A percentile compares a stretch with the other conserved stretches of the same genome.
Conservation (phyloP, 2,329 filamentous ascomycete genomes). For the Parafenestella ontariensis region DNA sequence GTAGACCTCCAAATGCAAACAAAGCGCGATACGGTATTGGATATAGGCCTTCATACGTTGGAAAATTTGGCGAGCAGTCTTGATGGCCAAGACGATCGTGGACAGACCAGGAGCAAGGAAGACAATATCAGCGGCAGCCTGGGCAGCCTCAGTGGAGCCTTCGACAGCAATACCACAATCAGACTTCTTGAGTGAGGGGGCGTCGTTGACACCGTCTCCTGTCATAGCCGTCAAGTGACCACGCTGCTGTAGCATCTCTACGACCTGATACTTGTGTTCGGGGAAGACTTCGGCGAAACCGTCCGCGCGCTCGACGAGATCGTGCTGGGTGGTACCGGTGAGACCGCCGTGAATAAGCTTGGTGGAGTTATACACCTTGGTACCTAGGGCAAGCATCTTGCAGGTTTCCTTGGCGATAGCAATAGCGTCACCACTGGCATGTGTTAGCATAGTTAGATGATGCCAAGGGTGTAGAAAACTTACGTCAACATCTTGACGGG, state of each 20-base stretch:
- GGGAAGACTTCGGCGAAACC: slow-evolving; percentile 78
- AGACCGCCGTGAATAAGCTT: slow-evolving; percentile 79
- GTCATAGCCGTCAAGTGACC: slow-evolving; percentile 78
- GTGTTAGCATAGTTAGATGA: slow-evolving; percentile 2
- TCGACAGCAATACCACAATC: slow-evolving; percentile 78
- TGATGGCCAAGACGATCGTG: slow-evolving; percentile 76
- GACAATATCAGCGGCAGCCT: slow-evolving; percentile 76
- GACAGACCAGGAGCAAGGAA: slow-evolving; percentile 75
- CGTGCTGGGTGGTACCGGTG: slow-evolving; percentile 74
- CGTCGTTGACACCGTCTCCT: slow-evolving; percentile 77
- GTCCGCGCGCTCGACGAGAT: slow-evolving; percentile 76
- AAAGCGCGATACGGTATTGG: slow-evolving; percentile 78
- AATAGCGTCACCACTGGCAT: slow-evolving; percentile 70
- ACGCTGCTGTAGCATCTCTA: slow-evolving; percentile 77
- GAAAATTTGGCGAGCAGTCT: slow-evolving; percentile 77
- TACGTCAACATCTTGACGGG: slow-evolving; percentile 79
- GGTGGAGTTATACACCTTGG: slow-evolving; percentile 82
- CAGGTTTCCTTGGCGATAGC: slow-evolving; percentile 83
- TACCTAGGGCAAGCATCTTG: slow-evolving; percentile 80
- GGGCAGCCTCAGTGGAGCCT: slow-evolving; percentile 74
- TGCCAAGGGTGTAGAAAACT: slow-evolving; percentile 1
- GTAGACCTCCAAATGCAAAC: slow-evolving; percentile 78
- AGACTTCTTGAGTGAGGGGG: slow-evolving; percentile 75
- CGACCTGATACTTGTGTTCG: slow-evolving; percentile 78
- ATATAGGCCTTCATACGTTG: slow-evolving; percentile 81